Percentiles rank a stretch among this genome's conserved stretches.
These are phyloP conservation scores for Corymbia calophylla DNA, from an alignment of 441 rosid genomes.

Conservation along the genomic window DNA sequence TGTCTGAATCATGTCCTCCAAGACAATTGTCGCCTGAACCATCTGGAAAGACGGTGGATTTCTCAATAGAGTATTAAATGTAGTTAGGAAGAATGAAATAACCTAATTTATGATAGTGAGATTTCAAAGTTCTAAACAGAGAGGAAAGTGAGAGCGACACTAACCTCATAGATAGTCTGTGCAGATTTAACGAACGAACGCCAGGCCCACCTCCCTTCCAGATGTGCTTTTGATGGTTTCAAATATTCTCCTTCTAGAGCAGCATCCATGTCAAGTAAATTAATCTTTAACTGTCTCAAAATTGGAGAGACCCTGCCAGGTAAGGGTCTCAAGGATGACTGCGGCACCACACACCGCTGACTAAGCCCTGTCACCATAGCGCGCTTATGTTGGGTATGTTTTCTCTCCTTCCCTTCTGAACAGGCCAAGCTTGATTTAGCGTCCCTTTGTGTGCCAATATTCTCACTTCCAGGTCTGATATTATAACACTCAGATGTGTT, in stretches of 20 bases:
- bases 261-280: constrained; percentile 94
- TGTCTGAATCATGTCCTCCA: constrained; percentile 89
- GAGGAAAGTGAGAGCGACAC: constrained; percentile 6
- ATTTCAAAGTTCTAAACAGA: not conserved
- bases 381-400: constrained; percentile 17
- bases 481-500: constrained; percentile 23
- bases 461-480: constrained; percentile 22
- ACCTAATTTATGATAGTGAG: not conserved
- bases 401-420: constrained; percentile 39
- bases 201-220: constrained; percentile 79
- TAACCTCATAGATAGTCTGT: constrained; percentile 81
- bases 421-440: constrained; percentile 19
- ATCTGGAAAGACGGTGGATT: constrained; percentile 38
- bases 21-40: constrained; percentile 77
- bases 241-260: constrained; percentile 76
- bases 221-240: constrained; percentile 57
- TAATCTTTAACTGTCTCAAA: constrained; percentile 55
- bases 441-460: constrained; percentile 16
- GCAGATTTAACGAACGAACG: constrained; percentile 79
- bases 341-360: constrained; percentile 61
- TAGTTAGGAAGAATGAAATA: not conserved
- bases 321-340: constrained; percentile 69
- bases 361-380: constrained; percentile 16
- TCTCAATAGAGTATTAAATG: not conserved
- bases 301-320: constrained; percentile 48